A percentile compares a stretch with the other conserved stretches of the same genome.
Conservation (phyloP, 495 filamentous ascomycete genomes). For the Cladorrhinum samala region DNA sequence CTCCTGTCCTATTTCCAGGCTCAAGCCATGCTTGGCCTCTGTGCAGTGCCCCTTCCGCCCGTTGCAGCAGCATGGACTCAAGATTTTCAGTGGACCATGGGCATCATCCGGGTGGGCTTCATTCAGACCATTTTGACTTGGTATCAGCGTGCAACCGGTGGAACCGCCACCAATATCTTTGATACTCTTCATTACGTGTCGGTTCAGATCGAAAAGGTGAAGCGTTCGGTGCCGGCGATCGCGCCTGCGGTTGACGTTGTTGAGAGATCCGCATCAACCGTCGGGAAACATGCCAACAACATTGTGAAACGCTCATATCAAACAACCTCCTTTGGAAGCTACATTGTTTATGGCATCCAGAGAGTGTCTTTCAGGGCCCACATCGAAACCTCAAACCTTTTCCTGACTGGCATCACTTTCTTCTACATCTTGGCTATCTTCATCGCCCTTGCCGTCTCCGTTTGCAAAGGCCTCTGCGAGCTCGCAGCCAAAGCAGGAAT, state of each 20-base stretch:
- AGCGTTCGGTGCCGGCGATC: constrained; percentile 41
- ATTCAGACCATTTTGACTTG: constrained; percentile 85
- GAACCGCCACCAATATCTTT: constrained; percentile 74
- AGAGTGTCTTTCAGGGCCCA: constrained; percentile 79
- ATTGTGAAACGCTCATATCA: constrained; percentile 41
- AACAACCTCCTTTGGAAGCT: constrained; percentile 45
- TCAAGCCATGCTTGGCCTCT: constrained; percentile 92
- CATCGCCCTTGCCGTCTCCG: constrained; percentile 63
- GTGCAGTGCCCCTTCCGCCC: constrained; percentile 76
- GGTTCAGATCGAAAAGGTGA: constrained; percentile 71
- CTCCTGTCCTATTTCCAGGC: constrained; percentile 95
- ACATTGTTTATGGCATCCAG: constrained; percentile 78
- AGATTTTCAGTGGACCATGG: constrained; percentile 98
- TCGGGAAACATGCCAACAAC: constrained; percentile 35
- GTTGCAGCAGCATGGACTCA: constrained; percentile 93
- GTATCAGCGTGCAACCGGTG: constrained; percentile 94
- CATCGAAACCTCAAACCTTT: constrained; percentile 91
- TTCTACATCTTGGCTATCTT: constrained; percentile 84
- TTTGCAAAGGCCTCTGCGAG: constrained; percentile 79
- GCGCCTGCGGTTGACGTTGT: constrained; percentile 34
- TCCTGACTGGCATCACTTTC: constrained; percentile 85
- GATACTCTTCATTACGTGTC: constrained; percentile 68
- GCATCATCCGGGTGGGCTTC: constrained; percentile 84
- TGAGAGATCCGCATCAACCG: constrained; percentile 41
- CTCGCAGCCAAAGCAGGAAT: constrained; percentile 57